phyloP scores from a whole-genome alignment of 75 land plant genomes.

The Picea glauca region DNA sequence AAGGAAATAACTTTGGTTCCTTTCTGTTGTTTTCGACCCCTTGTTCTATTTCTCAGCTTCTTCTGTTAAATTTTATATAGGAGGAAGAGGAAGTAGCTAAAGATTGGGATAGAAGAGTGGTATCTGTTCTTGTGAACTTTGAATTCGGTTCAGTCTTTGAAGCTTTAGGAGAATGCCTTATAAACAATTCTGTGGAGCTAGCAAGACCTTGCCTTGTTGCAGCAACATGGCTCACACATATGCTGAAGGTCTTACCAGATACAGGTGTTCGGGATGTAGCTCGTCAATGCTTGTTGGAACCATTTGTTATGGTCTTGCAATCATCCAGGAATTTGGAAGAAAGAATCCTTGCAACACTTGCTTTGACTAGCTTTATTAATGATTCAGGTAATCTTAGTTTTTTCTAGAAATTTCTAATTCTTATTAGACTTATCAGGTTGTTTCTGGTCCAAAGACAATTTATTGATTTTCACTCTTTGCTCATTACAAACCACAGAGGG shows the following conservation, averaged over 20 bases:
- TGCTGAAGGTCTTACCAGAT: slow-evolving; percentile 50
- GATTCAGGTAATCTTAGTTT: slow-evolving; percentile 35
- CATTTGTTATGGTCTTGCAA: slow-evolving; percentile 33
- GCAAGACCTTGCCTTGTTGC: slow-evolving; percentile 42
- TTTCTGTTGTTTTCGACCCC: neutral
- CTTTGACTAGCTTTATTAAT: slow-evolving; percentile 39
- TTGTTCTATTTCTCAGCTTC: neutral
- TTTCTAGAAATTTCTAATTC: neutral
- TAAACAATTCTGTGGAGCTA: slow-evolving; percentile 33
- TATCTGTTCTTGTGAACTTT: slow-evolving; percentile 46
- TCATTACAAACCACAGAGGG: slow-evolving; percentile 30
- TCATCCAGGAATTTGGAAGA: slow-evolving; percentile 43
- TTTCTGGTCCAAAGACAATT: neutral
- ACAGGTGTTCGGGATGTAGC: slow-evolving; percentile 50
- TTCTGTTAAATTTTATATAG: neutral
- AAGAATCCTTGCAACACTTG: slow-evolving; percentile 48
- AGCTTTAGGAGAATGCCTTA: slow-evolving; percentile 47
- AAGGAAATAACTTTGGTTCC: neutral
- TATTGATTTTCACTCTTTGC: slow-evolving; percentile 5
- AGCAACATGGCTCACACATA: slow-evolving; percentile 50
- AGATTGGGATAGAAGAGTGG: slow-evolving; percentile 58
- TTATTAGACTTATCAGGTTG: neutral
- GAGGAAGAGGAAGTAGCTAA: slow-evolving; percentile 49
- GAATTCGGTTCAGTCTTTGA: slow-evolving; percentile 63
- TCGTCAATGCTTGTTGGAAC: slow-evolving; percentile 38